phyloP scores from a whole-genome alignment of 163 green algal genomes.

The Prototheca wickerhamii region DNA sequence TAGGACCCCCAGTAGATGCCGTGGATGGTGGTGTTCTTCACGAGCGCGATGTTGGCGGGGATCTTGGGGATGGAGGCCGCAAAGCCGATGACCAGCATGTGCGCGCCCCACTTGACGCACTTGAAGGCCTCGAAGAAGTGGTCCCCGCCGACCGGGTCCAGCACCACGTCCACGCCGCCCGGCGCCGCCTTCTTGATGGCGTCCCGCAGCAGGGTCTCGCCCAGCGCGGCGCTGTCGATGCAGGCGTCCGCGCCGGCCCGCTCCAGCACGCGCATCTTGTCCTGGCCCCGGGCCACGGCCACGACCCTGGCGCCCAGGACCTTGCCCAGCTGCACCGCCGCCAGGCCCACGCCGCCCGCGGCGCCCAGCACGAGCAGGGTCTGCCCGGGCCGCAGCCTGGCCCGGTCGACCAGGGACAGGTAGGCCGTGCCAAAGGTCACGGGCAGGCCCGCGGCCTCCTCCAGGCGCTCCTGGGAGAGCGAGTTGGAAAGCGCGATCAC shows the following conservation, averaged over 20 bases:
- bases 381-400: slow-evolving; percentile 49
- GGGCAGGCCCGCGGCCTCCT: slow-evolving; percentile 47
- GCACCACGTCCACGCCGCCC: slow-evolving; percentile 62
- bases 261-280: slow-evolving; percentile 50
- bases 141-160: slow-evolving; percentile 70
- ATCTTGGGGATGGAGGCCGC: slow-evolving; percentile 55
- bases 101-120: slow-evolving; percentile 59
- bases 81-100: slow-evolving; percentile 83
- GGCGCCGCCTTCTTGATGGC: background rate
- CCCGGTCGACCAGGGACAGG: slow-evolving; percentile 57
- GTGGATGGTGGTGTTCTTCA: slow-evolving; percentile 69
- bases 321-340: slow-evolving; percentile 69
- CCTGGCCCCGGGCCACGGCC: slow-evolving; percentile 44
- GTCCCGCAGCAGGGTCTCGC: background rate
- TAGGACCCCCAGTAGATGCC: slow-evolving; percentile 22
- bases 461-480: slow-evolving; percentile 4
- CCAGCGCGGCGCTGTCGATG: slow-evolving; percentile 48
- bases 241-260: slow-evolving; percentile 54
- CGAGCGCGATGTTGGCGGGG: slow-evolving; percentile 50
- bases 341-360: slow-evolving; percentile 70
- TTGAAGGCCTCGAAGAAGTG: slow-evolving; percentile 53
- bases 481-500: slow-evolving; percentile 24
- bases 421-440: slow-evolving; percentile 81
- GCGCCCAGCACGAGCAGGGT: slow-evolving; percentile 75
- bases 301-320: slow-evolving; percentile 53